Evolutionary conservation across 305 asterid genomes (phyloP).

Genomic region (Solanum aculeatissimum): DNA sequence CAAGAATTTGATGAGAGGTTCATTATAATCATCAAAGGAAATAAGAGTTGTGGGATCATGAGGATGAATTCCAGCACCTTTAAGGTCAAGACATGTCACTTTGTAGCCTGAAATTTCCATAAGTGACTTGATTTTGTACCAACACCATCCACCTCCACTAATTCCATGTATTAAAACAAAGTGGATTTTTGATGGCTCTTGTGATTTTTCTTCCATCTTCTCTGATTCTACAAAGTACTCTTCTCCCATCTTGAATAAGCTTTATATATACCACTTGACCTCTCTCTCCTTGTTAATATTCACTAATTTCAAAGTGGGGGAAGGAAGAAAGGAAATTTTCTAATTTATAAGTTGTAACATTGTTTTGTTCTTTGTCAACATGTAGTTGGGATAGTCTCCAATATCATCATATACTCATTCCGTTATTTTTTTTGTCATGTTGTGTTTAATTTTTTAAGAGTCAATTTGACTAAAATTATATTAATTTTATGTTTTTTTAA

Average conservation of each 20-base stretch:
- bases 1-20: slow-evolving; percentile 47
- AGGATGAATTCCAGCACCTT: slow-evolving; percentile 35
- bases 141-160: slow-evolving; percentile 56
- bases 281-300: background rate
- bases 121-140: slow-evolving; percentile 49
- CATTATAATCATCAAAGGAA: slow-evolving; percentile 39
- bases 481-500: too few species aligned
- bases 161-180: slow-evolving; percentile 61
- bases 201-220: background rate
- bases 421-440: too few species aligned
- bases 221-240: background rate
- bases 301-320: background rate
- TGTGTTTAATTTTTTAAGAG: accelerated
- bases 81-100: slow-evolving; percentile 55
- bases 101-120: slow-evolving; percentile 47
- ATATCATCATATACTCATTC: background rate
- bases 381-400: background rate
- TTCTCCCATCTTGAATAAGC: slow-evolving; percentile 14
- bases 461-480: too few species aligned
- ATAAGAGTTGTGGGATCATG: slow-evolving; percentile 33
- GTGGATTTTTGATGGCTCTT: slow-evolving; percentile 13
- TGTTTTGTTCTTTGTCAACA: background rate
- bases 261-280: background rate
- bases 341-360: background rate
- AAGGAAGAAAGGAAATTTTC: background rate